These are phyloP conservation scores for Arabis hirsuta DNA, from an alignment of 345 rosid genomes.

Conservation along the genomic window DNA sequence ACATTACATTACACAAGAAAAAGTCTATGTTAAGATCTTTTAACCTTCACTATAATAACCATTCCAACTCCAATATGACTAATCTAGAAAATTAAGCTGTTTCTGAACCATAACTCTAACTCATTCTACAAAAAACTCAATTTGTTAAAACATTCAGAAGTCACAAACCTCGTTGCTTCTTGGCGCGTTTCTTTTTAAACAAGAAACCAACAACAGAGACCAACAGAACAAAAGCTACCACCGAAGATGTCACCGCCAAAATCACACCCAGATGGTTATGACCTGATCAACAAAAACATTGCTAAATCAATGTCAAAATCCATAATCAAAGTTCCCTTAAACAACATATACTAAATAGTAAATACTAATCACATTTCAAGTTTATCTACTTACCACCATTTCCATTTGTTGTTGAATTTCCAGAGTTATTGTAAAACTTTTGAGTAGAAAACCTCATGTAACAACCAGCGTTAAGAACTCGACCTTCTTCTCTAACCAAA, in stretches of 20 bases:
- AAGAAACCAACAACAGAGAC: constrained; percentile 49
- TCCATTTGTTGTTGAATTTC: constrained; percentile 36
- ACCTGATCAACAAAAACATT: constrained; percentile 46
- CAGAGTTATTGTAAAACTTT: constrained; percentile 69
- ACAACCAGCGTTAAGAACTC: constrained; percentile 78
- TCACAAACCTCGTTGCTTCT: constrained; percentile 59
- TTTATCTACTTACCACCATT: constrained; percentile 47
- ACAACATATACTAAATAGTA: neutral
- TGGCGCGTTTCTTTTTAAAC: constrained; percentile 46
- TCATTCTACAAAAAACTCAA: constrained; percentile 11
- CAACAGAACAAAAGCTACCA: constrained; percentile 57
- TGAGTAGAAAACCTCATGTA: constrained; percentile 72
- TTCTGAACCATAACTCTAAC: no score
- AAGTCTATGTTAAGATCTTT: neutral
- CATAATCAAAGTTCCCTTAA: neutral
- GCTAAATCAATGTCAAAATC: neutral
- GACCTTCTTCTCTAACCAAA: constrained; percentile 65
- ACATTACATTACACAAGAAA: constrained; percentile 16
- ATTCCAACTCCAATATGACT: constrained; percentile 5
- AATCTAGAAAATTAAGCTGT: neutral
- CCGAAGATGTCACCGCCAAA: constrained; percentile 57
- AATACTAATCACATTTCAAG: neutral
- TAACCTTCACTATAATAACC: constrained; percentile 2
- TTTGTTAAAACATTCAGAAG: neutral
- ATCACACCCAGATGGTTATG: constrained; percentile 50